Conservation (phyloP, 1,284 basidiomycete genomes). For the Fomitopsis betulina region DNA sequence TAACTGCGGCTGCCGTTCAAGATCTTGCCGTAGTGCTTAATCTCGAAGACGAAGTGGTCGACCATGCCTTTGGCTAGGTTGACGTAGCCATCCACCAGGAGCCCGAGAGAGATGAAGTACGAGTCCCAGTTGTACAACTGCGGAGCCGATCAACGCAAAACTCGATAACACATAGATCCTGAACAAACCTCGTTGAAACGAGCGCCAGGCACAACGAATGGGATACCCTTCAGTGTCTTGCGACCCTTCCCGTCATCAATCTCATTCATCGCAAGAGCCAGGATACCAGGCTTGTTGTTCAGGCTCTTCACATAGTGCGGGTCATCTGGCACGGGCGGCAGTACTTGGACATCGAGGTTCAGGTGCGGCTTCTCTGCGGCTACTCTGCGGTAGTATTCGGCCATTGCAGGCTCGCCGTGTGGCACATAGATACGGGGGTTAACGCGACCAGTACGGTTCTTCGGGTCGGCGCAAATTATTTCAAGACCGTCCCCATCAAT, state of each 20-base stretch:
- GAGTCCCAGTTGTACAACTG: constrained; percentile 91
- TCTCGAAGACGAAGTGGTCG: constrained; percentile 98
- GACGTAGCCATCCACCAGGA: constrained; percentile 92
- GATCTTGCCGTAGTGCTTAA: constrained; percentile 94
- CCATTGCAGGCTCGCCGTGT: constrained; percentile 88
- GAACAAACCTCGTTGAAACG: constrained; percentile 90
- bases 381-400: constrained; percentile 85
- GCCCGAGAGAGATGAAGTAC: constrained; percentile 91
- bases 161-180: background rate
- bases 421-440: constrained; percentile 96
- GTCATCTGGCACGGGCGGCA: constrained; percentile 84
- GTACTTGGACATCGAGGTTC: constrained; percentile 85
- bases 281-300: constrained; percentile 90
- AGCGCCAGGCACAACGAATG: constrained; percentile 96
- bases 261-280: constrained; percentile 95
- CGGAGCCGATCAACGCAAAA: constrained; percentile 1
- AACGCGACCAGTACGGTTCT: constrained; percentile 84
- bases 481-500: constrained; percentile 98
- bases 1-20: constrained; percentile 77
- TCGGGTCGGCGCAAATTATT: constrained; percentile 95
- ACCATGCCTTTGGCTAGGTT: constrained; percentile 96
- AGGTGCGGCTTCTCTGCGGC: constrained; percentile 85
- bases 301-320: constrained; percentile 88
- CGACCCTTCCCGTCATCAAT: constrained; percentile 76
- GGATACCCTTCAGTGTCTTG: constrained; percentile 85